Conservation (phyloP, 2,329 filamentous ascomycete species). For the Incumbomyces lentus region DNA sequence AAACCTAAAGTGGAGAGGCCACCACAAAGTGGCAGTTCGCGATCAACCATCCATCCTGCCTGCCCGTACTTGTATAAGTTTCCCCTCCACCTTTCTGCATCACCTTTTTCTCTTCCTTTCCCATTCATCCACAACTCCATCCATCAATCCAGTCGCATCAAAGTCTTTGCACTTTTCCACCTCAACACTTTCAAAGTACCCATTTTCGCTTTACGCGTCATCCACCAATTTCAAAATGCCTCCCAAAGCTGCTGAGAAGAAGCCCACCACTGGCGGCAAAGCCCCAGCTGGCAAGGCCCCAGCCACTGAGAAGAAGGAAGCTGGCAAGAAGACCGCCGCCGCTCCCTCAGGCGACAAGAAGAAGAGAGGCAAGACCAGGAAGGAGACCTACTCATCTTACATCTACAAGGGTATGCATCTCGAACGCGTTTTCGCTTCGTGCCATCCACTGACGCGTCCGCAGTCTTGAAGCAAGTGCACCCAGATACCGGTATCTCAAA, state of each 20-base stretch:
- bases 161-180: constrained; percentile 21
- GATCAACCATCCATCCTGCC: constrained; percentile 33
- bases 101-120: constrained; percentile 26
- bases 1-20: constrained; percentile 7
- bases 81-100: constrained; percentile 31
- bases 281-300: constrained; percentile 63
- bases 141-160: constrained; percentile 14
- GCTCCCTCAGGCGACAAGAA: constrained; percentile 96
- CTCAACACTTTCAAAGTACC: constrained; percentile 15
- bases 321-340: constrained; percentile 89
- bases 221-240: constrained; percentile 59
- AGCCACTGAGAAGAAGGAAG: constrained; percentile 98
- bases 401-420: constrained; percentile 87
- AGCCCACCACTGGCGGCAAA: constrained; percentile 88
- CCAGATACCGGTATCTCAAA: constrained; percentile 99
- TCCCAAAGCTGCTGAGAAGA: constrained; percentile 97
- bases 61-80: constrained; percentile 34
- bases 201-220: constrained; percentile 23
- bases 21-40: constrained; percentile 24
- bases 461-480: constrained; percentile 98
- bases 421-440: constrained; percentile 27
- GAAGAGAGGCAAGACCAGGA: constrained; percentile 99
- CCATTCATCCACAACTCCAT: constrained; percentile 27
- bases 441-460: constrained; percentile 29
- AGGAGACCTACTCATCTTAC: constrained; percentile 99